These are phyloP conservation scores for Poa pratensis DNA, from an alignment of 176 grass and related monocot species.

Conservation along the genomic window DNA sequence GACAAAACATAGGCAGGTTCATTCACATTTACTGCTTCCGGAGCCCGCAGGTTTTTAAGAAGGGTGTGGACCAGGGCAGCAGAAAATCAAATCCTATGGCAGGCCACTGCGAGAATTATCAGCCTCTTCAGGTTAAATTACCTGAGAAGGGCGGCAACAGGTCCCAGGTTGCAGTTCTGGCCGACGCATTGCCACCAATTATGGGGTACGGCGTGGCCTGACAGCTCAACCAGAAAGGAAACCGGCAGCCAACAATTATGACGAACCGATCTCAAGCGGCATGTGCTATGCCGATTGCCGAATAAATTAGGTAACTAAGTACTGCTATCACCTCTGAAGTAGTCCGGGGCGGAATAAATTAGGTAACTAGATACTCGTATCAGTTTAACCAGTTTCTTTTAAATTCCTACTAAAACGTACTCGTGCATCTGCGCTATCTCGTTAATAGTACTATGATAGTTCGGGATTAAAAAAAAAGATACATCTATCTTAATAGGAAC, in stretches of 20 bases:
- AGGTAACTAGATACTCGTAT: too few relatives aligned
- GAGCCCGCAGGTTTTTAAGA: conserved; percentile 21
- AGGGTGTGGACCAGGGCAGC: not conserved
- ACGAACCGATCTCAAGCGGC: not conserved
- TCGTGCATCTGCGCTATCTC: too few relatives aligned
- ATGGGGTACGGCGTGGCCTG: not conserved
- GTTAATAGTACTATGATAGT: too few relatives aligned
- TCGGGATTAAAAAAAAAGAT: too few relatives aligned
- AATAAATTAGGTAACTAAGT: too few relatives aligned
- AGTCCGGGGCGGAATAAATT: too few relatives aligned
- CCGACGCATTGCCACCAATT: not conserved
- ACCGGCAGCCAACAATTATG: not conserved
- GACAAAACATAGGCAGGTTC: not conserved
- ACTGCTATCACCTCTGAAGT: too few relatives aligned
- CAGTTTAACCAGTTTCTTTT: too few relatives aligned
- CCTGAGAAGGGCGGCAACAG: not conserved
- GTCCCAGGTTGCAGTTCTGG: not conserved
- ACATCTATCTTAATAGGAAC: not conserved
- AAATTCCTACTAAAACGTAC: too few relatives aligned
- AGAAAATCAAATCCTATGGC: not conserved
- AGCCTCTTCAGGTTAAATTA: not conserved
- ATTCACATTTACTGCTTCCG: conserved; percentile 26
- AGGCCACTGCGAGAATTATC: not conserved
- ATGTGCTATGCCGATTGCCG: too few relatives aligned
- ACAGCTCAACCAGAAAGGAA: not conserved